Percentiles rank a stretch among this genome's conserved stretches.
These are phyloP conservation scores for Citrus glauca DNA, from an alignment of 345 rosid species.

Conservation along the genomic window DNA sequence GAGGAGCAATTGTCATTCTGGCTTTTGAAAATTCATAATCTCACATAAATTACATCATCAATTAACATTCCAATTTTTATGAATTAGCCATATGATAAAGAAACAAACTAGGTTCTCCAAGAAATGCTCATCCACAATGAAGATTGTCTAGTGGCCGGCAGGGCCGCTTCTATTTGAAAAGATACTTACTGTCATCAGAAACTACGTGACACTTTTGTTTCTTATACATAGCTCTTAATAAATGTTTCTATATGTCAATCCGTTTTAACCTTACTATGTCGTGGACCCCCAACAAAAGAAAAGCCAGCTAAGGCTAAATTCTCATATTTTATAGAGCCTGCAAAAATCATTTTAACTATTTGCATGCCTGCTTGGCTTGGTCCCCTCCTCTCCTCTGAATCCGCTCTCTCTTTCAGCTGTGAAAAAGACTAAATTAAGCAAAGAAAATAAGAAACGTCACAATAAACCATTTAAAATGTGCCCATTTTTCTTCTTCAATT, in stretches of 20 bases:
- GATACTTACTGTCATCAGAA: neutral
- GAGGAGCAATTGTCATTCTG: too few species aligned
- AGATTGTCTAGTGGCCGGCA: neutral
- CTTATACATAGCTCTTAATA: too few species aligned
- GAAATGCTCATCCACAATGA: slow-evolving; percentile 23
- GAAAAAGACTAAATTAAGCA: neutral
- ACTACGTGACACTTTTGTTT: neutral
- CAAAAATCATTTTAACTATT: slow-evolving; percentile 16
- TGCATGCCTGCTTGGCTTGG: slow-evolving; percentile 1
- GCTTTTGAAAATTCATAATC: neutral
- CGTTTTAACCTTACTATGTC: slow-evolving; percentile 10
- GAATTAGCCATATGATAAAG: neutral
- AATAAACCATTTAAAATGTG: too few species aligned
- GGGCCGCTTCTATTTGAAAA: slow-evolving; percentile 1
- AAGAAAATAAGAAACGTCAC: neutral
- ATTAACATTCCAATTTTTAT: neutral
- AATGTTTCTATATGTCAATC: too few species aligned
- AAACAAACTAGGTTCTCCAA: slow-evolving; percentile 13
- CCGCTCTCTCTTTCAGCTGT: neutral
- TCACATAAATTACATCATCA: neutral
- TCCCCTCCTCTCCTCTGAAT: slow-evolving; percentile 5
- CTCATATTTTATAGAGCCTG: slow-evolving; percentile 10
- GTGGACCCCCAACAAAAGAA: slow-evolving; percentile 11
- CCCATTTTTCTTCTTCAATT: neutral
- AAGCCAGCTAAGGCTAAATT: slow-evolving; percentile 6